Conservation (phyloP, 2,329 filamentous ascomycete species). For the Coniochaeta sp. region DNA sequence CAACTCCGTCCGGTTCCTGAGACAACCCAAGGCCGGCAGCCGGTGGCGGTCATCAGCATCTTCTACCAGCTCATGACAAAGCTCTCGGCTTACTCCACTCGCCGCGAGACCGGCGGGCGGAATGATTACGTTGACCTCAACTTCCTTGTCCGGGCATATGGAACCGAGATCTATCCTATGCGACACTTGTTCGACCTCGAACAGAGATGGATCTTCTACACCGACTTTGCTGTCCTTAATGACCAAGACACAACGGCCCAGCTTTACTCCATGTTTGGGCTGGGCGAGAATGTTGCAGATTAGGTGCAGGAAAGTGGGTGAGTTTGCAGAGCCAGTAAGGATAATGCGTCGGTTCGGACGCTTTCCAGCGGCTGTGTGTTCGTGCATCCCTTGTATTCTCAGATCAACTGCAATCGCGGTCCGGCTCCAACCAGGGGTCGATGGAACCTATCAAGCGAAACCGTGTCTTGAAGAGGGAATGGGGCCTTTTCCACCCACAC, state of each 20-base stretch:
- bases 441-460: background rate
- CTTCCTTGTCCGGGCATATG: constrained; percentile 6
- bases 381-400: background rate
- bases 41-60: constrained; percentile 6
- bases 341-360: background rate
- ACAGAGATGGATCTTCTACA: constrained; percentile 2
- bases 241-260: background rate
- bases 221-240: background rate
- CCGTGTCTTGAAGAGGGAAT: background rate
- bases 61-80: constrained; percentile 9
- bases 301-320: background rate
- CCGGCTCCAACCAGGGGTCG: background rate
- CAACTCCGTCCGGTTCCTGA: constrained; percentile 3
- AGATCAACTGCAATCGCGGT: background rate
- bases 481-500: background rate
- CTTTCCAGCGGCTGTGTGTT: background rate
- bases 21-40: constrained; percentile 3
- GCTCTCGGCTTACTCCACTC: constrained; percentile 6
- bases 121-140: constrained; percentile 9
- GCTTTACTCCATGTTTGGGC: background rate
- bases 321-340: background rate
- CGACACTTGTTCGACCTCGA: background rate
- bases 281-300: background rate
- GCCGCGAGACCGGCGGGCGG: background rate
- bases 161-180: constrained; percentile 1